Percentiles rank a stretch among this genome's conserved stretches.
These are phyloP conservation scores for Termitomyces heimii DNA, from an alignment of 768 basidiomycete genomes.

Conservation along the genomic window DNA sequence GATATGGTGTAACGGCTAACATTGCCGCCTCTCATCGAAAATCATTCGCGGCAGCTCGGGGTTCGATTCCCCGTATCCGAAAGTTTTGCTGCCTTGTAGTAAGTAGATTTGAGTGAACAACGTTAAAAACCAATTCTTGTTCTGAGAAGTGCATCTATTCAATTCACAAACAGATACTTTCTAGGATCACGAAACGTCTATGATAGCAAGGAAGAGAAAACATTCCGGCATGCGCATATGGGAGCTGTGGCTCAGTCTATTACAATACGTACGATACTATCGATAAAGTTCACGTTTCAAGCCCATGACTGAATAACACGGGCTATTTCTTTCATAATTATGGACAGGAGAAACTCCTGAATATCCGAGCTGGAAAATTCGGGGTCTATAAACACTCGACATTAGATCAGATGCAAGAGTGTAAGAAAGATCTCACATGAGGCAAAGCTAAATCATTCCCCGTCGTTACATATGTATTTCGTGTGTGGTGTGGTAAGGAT, in stretches of 20 bases:
- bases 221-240: background rate
- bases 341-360: background rate
- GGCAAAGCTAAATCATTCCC: background rate
- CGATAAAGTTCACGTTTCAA: too few relatives aligned
- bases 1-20: constrained; percentile 66
- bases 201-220: background rate
- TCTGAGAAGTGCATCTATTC: too few relatives aligned
- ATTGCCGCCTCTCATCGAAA: constrained; percentile 45
- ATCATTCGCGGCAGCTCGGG: constrained; percentile 42
- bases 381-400: background rate
- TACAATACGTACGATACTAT: background rate
- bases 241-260: background rate
- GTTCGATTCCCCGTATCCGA: constrained; percentile 49
- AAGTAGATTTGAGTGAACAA: too few relatives aligned
- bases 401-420: background rate
- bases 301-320: background rate
- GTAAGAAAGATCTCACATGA: background rate
- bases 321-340: background rate
- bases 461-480: background rate
- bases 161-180: background rate
- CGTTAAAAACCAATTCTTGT: too few relatives aligned
- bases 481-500: background rate
- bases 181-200: background rate
- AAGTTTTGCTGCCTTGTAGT: too few relatives aligned
- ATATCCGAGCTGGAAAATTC: background rate